Evolutionary conservation across 257 asterid species (phyloP), one percentile per base, ranked within the genome.

Genomic region (Plantago elongata): DNA sequence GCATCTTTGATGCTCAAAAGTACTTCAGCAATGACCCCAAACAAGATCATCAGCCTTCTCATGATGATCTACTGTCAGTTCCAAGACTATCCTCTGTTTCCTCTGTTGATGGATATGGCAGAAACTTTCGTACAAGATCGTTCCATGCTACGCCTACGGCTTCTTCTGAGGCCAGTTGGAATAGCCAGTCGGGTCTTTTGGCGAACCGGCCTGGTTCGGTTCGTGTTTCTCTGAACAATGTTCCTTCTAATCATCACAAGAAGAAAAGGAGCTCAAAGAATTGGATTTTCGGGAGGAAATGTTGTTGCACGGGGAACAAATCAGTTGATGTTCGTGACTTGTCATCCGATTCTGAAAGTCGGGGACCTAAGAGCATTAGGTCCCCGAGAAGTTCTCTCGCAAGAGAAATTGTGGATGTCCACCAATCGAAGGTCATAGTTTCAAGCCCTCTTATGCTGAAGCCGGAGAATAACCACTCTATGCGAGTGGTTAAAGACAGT

Each of bases 101-200:
- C 0, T 83, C 95, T 2, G 76, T 67, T 0, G 93, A 76, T 51
- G 86, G 87, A 0, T 80, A 64, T 29, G 77, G 76, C 10, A 68
- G 81, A 45, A 88, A 83, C 15, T 79, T 61, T 56, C 55, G 84
- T 49, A 77, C 83, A 0, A 72, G 79, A 13, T 87, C 88, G 0
- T 84, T 81, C 60, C 80, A 75, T 12, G 82, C 96, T 4, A 87
- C 96, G 52, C 96, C 97, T 2, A 85, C 95, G 1, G 97, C 89
- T 62, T 87, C 96, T 3, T 90, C 97, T 13, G 97, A 83, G 74
- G 97, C 93, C 8, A 84, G 95, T 71, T 85, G 97, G 97, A 90
- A 90, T 66, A 87, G 96, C 72, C 96, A 83, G 60, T 83, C 85
- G 1, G 96, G 96, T 1, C 74, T 90, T 4, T 49, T 90, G 66